Percentiles rank a stretch among this genome's conserved stretches.
phyloP scores from a whole-genome alignment of 805 yeast species.

The Lipomyces sp. region DNA sequence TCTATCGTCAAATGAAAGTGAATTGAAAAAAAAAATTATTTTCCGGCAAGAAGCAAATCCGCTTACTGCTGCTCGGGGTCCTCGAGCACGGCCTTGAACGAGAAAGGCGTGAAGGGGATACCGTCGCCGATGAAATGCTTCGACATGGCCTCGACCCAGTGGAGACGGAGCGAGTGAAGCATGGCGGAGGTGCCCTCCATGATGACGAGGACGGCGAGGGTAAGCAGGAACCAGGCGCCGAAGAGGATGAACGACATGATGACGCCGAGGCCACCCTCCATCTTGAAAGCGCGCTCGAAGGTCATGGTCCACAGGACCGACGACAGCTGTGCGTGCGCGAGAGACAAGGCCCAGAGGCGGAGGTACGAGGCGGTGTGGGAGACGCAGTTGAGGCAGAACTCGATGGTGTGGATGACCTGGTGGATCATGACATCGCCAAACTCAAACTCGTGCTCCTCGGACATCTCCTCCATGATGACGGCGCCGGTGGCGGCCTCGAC shows the following conservation, averaged over 20 bases:
- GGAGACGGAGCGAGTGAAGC: slow-evolving; percentile 97
- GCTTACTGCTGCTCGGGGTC: slow-evolving; percentile 25
- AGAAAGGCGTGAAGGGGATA: slow-evolving; percentile 81
- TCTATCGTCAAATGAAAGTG: neutral
- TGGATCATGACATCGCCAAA: slow-evolving; percentile 95
- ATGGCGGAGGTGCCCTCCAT: slow-evolving; percentile 99
- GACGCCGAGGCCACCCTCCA: slow-evolving; percentile 64
- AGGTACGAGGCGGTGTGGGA: slow-evolving; percentile 98
- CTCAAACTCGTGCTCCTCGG: slow-evolving; percentile 56
- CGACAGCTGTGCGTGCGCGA: slow-evolving; percentile 95
- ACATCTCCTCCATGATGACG: slow-evolving; percentile 42
- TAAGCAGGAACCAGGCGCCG: slow-evolving; percentile 91
- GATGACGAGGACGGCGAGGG: slow-evolving; percentile 83
- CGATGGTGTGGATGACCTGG: slow-evolving; percentile 96
- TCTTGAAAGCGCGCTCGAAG: slow-evolving; percentile 68
- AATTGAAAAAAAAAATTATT: neutral
- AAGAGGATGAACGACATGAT: slow-evolving; percentile 73
- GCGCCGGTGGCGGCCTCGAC: slow-evolving; percentile 34
- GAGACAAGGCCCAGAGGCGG: slow-evolving; percentile 94
- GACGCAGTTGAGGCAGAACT: slow-evolving; percentile 93
- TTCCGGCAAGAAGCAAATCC: neutral
- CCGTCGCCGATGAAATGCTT: slow-evolving; percentile 98
- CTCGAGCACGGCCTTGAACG: slow-evolving; percentile 45
- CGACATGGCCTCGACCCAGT: slow-evolving; percentile 99
- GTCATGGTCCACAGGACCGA: slow-evolving; percentile 98